These are phyloP conservation scores for Podospora pseudocomata DNA, from an alignment of 495 filamentous ascomycete species.

Conservation along the genomic window DNA sequence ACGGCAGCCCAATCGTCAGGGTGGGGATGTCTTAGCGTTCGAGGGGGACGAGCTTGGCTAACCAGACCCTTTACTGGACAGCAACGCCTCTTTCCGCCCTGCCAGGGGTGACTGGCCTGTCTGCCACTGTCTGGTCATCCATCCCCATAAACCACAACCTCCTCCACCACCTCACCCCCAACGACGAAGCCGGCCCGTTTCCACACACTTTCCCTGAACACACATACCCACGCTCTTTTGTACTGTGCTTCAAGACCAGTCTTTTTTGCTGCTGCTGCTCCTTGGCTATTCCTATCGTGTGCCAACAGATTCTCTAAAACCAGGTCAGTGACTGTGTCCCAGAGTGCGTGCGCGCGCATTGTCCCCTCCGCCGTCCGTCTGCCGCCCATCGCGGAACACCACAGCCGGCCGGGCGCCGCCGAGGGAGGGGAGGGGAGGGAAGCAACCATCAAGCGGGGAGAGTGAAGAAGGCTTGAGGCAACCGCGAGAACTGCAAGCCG, in stretches of 20 bases:
- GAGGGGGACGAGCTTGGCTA: slow-evolving; percentile 21
- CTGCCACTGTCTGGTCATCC: background rate
- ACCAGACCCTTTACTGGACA: slow-evolving; percentile 18
- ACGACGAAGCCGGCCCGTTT: slow-evolving; percentile 27
- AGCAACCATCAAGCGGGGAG: background rate
- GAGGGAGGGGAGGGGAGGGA: slow-evolving; percentile 1
- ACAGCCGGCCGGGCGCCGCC: background rate
- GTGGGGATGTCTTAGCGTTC: slow-evolving; percentile 30
- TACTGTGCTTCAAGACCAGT: slow-evolving; percentile 21
- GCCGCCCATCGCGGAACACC: background rate
- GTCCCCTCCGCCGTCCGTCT: background rate
- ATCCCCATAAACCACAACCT: slow-evolving; percentile 29
- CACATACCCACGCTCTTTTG: slow-evolving; percentile 38
- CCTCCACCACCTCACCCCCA: slow-evolving; percentile 32
- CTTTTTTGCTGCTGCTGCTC: slow-evolving; percentile 32
- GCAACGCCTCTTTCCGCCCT: slow-evolving; percentile 19
- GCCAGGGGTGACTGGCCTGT: slow-evolving; percentile 23
- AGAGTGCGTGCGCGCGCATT: slow-evolving; percentile 1
- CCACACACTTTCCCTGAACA: slow-evolving; percentile 23
- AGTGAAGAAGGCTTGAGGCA: no score
- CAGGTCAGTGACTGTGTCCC: slow-evolving; percentile 20
- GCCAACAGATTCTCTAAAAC: slow-evolving; percentile 31
- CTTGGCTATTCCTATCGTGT: slow-evolving; percentile 31
- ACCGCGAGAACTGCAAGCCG: background rate
- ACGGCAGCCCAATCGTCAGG: slow-evolving; percentile 32